phyloP scores from a whole-genome alignment of 2,329 filamentous ascomycete species.

The Tolypocladium capitatum region DNA sequence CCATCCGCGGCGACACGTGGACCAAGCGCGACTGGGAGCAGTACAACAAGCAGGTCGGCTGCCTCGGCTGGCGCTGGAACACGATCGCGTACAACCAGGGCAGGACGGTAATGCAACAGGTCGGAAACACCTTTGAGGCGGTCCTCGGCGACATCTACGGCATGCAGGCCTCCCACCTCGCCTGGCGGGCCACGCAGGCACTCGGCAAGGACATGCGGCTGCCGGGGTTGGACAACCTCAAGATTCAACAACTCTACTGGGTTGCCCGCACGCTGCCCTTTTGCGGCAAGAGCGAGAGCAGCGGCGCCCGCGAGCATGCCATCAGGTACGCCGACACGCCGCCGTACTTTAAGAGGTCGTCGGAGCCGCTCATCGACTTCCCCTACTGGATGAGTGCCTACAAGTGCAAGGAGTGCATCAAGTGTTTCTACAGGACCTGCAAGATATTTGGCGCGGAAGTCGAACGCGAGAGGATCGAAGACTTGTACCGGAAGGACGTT shows the following conservation, averaged over 20 bases:
- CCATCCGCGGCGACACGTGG: conserved; percentile 41
- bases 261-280: conserved; percentile 43
- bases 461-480: no score
- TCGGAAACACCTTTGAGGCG: not conserved
- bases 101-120: no score
- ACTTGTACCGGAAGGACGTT: no score
- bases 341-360: not conserved
- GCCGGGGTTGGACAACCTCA: conserved; percentile 38
- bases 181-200: conserved; percentile 31
- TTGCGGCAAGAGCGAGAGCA: conserved; percentile 21
- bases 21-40: not conserved
- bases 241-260: conserved; percentile 43
- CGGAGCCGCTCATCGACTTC: not conserved
- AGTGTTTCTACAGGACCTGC: no score
- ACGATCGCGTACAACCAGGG: not conserved
- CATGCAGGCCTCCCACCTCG: conserved; percentile 38
- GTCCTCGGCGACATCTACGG: conserved; percentile 17
- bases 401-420: no score
- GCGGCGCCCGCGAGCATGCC: not conserved
- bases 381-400: not conserved
- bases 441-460: no score
- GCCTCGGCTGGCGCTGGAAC: conserved; percentile 2
- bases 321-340: not conserved
- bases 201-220: conserved; percentile 16
- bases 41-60: not conserved